A percentile compares a stretch with the other conserved stretches of the same genome.
Conservation (phyloP, 805 yeast species). For the Phaffomyces opuntiae region DNA sequence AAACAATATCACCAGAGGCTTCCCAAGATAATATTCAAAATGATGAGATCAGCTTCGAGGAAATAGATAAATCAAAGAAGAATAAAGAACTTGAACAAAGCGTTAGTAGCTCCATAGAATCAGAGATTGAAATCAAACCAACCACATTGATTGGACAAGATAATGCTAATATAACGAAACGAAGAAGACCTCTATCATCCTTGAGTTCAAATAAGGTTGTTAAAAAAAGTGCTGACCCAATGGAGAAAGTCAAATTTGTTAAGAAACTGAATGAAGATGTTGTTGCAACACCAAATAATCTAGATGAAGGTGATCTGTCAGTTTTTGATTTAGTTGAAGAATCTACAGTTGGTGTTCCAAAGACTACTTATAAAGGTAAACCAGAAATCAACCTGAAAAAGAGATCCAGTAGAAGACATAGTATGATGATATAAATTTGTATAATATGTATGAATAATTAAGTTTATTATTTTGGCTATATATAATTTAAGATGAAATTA, state of each 20-base stretch:
- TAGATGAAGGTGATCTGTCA: constrained; percentile 18
- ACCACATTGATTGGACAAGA: constrained; percentile 16
- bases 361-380: constrained; percentile 19
- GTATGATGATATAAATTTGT: constrained; percentile 12
- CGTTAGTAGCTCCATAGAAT: constrained; percentile 7
- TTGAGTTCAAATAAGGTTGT: constrained; percentile 14
- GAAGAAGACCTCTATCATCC: constrained; percentile 19
- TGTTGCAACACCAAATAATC: not conserved
- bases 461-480: not conserved
- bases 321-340: constrained; percentile 26
- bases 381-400: constrained; percentile 15
- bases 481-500: too few species aligned
- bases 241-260: constrained; percentile 1
- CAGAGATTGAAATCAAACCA: constrained; percentile 7
- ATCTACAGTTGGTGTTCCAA: constrained; percentile 22
- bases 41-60: not conserved
- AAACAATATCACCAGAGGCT: constrained; percentile 1
- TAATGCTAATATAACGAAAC: constrained; percentile 20
- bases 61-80: not conserved
- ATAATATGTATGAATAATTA: not conserved
- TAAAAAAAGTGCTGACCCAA: constrained; percentile 4
- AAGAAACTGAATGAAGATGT: constrained; percentile 3
- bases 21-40: constrained; percentile 1
- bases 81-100: constrained; percentile 4
- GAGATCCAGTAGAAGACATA: constrained; percentile 21